Evolutionary conservation across 2,329 filamentous ascomycete species (phyloP).

Genomic region (Aspergillus clavatus): DNA sequence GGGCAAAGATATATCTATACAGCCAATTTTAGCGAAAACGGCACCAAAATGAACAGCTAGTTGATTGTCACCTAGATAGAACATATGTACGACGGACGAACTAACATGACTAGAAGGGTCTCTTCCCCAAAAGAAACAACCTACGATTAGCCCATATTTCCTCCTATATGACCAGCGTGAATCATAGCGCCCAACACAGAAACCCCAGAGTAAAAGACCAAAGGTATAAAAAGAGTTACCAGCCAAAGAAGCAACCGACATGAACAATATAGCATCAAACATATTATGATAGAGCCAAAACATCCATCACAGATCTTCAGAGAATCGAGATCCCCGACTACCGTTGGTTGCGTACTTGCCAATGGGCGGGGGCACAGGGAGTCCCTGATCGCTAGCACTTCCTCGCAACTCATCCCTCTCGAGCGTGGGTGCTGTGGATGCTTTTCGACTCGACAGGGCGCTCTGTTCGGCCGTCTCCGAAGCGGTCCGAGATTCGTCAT

Average conservation of each 20-base stretch:
- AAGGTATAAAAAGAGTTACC: background rate
- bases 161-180: background rate
- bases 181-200: background rate
- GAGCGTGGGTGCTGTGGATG: conserved; percentile 8
- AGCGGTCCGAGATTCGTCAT: conserved; percentile 3
- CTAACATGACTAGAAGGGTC: background rate
- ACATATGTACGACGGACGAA: background rate
- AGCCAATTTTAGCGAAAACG: too few species aligned
- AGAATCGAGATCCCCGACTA: conserved; percentile 34
- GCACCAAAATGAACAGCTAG: background rate
- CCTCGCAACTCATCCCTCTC: conserved; percentile 25
- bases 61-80: background rate
- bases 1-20: too few species aligned
- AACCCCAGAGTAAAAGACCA: background rate
- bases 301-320: conserved; percentile 30
- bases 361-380: conserved; percentile 26
- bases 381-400: conserved; percentile 27
- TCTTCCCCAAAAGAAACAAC: background rate
- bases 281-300: background rate
- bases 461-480: conserved; percentile 11
- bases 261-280: too few species aligned
- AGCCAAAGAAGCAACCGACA: too few species aligned
- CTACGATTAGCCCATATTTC: background rate
- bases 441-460: conserved; percentile 1
- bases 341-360: conserved; percentile 22